Evolutionary conservation across 495 filamentous ascomycete species (phyloP), one percentile per base, ranked within the genome.

Genomic region (Penicillium steckii): DNA sequence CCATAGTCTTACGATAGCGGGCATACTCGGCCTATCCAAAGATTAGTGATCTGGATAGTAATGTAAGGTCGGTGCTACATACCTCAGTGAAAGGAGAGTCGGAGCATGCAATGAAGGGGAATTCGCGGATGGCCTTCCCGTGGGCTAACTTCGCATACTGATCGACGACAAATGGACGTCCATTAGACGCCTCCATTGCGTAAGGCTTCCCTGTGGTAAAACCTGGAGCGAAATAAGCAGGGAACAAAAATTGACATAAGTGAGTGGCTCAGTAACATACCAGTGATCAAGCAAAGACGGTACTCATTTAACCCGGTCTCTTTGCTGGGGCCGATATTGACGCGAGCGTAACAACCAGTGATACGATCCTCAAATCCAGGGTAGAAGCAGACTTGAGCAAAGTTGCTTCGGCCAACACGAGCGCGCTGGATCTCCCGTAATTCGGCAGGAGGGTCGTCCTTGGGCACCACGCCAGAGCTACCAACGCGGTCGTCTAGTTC

Each of bases 351-450:
- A 69, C 90, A 94, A 42, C 83, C 81, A 30, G 78, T 81, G 50
- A 97, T 85, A 24, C 85, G 80, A 26, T 90, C 79, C 15, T 91
- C 86, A 49, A 99, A 96, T 9, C 85, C 86, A 18, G 94, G 94
- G 53, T 89, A 89, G 74, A 94, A 96, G 74, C 89, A 95, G 35
- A 95, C 85, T 61, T 89, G 81, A 4, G 85, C 85, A 58, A 97
- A 91, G 57, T 88, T 86, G 53, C 74, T 83, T 27, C 95, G 82
- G 18, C 92, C 89, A 51, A 98, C 77, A 50, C 89, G 84, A 52
- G 89, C 80, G 42, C 87, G 84, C 59, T 96, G 87, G 54, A 95
- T 79, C 61, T 98, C 91, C 2, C 78, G 73, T n/a, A 96, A 76
- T 9, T 85, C 83, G 10, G 88, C 84, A 10, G 81, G 85, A 18